Evolutionary conservation across 352 stramenopile species (phyloP).

Genomic region (Phytophthora vignae): DNA sequence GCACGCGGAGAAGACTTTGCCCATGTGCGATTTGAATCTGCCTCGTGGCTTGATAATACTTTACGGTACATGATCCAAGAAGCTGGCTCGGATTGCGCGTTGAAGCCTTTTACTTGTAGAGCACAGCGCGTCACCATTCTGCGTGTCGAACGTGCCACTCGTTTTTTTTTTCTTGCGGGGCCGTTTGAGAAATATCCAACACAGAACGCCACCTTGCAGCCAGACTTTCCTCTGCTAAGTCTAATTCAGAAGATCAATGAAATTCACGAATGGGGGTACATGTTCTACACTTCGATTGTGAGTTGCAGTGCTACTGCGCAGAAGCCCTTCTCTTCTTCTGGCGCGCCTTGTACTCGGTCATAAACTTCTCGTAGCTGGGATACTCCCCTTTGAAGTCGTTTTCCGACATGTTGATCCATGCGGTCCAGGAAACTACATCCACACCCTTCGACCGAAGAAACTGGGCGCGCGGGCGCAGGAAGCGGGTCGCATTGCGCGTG

Average conservation of each 20-base stretch:
- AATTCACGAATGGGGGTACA: neutral
- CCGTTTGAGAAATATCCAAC: too few species aligned
- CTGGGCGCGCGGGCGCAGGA: conserved; percentile 56
- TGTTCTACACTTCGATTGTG: neutral
- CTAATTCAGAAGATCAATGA: neutral
- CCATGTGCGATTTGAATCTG: too few species aligned
- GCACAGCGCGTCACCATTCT: too few species aligned
- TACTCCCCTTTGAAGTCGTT: conserved; percentile 39
- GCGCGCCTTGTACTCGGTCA: conserved; percentile 17
- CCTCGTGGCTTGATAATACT: too few species aligned
- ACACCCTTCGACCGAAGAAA: conserved; percentile 37
- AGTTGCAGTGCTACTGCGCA: neutral
- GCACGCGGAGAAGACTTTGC: too few species aligned
- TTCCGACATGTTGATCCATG: conserved; percentile 52
- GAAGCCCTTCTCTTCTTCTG: conserved; percentile 13
- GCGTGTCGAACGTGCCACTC: too few species aligned
- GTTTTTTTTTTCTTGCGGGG: too few species aligned
- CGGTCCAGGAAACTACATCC: conserved; percentile 25
- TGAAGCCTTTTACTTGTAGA: too few species aligned
- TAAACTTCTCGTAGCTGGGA: conserved; percentile 33
- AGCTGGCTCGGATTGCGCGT: too few species aligned
- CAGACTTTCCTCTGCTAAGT: too few species aligned
- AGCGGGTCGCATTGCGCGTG: conserved; percentile 50
- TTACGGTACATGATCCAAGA: too few species aligned
- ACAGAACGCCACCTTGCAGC: too few species aligned